A percentile compares a stretch with the other conserved stretches of the same genome.
phyloP scores from a whole-genome alignment of 148 eudicot species.

The Simmondsia chinensis region DNA sequence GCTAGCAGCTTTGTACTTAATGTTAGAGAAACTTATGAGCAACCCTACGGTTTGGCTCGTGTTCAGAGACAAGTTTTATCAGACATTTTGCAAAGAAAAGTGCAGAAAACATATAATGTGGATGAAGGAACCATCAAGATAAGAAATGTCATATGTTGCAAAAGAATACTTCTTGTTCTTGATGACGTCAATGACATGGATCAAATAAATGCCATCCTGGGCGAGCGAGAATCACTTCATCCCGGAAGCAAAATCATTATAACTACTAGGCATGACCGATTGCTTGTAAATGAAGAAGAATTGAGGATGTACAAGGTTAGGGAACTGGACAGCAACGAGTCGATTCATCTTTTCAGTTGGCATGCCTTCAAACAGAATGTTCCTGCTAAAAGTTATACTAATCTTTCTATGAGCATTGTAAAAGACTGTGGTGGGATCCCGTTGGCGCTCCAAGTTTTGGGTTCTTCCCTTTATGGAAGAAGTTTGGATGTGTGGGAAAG shows the following conservation, averaged over 20 bases:
- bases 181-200: conserved; percentile 4
- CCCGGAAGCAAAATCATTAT: conserved; percentile 7
- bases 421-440: conserved; percentile 6
- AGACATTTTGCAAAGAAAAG: conserved; percentile 1
- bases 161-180: conserved; percentile 8
- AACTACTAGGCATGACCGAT: conserved; percentile 6
- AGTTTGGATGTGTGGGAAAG: conserved; percentile 7
- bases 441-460: conserved; percentile 15
- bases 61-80: conserved; percentile 3
- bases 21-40: not conserved
- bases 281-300: conserved; percentile 2
- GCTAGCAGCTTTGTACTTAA: conserved; percentile 8
- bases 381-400: conserved; percentile 5
- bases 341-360: conserved; percentile 5
- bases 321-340: not conserved
- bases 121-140: conserved; percentile 2
- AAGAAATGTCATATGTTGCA: too few species aligned
- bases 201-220: conserved; percentile 1
- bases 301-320: not conserved
- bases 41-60: not conserved
- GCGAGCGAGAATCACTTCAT: not conserved
- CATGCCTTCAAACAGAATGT: conserved; percentile 11
- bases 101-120: not conserved
- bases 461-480: conserved; percentile 8
- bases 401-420: conserved; percentile 2